Evolutionary conservation across 1,284 basidiomycete species (phyloP), one percentile per base, ranked within the genome.

Genomic region (Omphalotus olearius): DNA sequence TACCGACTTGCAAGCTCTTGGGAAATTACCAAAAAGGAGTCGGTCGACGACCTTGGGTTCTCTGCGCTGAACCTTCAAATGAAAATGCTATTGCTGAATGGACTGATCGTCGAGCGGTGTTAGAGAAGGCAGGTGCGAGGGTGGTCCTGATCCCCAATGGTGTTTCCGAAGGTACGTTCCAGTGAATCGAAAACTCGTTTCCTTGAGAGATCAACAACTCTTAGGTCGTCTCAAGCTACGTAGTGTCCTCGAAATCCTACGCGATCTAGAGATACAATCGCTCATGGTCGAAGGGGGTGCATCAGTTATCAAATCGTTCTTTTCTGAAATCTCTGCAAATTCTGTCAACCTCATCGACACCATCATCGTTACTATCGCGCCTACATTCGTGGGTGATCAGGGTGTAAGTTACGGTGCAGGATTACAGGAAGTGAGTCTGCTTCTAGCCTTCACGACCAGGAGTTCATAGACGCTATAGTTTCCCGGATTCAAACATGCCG

Each of bases 261-360:
- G 68, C 18, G 63, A 67, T 10, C 68, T 78, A 20, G 83, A 80
- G 9, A 76, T 97, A 53, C 69, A 69, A 6, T 86, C 85, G 3
- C 72, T 98, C 48, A 99, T 99, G 96, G 88, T 98, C 9, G 96
- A 99, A 72, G 96, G 96, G 47, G 96, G 96, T 14, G 89, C 92
- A 3, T 70, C 73, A 4, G 78, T 98, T 53, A 93, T 99, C 52
- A 74, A 78, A 14, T 83, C 88, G 1, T 93, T 96, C 68, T 71
- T 97, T 17, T 62, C 66, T 1, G 69, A 70, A 20, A 64, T 16
- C 33, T 59, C 37, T 49, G 58, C 41, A 40, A 50, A 52, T 45
- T 56, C 51, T 33, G 56, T 4, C 30, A 75, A 76, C 20, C 66
- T 96, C 28, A 78, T 97, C 42, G 87, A 96, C 63, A 75, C 76